Evolutionary conservation across 176 grass and related monocot species (phyloP).

Genomic region (Otatea glauca): DNA sequence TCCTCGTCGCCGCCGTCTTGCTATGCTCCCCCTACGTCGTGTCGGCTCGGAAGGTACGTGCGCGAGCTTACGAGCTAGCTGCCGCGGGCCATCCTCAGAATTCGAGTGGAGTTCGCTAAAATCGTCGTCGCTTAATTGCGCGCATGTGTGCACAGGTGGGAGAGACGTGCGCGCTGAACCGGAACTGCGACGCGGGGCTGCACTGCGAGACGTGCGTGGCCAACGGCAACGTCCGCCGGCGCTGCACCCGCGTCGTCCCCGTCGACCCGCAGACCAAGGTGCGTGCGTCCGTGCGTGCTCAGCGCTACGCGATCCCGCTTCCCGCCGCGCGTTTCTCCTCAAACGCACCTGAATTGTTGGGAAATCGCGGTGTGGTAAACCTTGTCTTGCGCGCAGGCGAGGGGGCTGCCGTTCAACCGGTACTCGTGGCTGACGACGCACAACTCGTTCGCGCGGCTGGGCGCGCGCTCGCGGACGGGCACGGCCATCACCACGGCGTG

Average conservation of each 20-base stretch:
- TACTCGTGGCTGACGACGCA: conserved; percentile 96
- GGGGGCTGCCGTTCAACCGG: conserved; percentile 81
- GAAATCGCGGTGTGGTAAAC: too few relatives aligned
- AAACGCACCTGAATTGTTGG: too few relatives aligned
- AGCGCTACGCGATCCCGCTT: too few relatives aligned
- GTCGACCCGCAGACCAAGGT: conserved; percentile 85
- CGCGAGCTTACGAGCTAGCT: too few relatives aligned
- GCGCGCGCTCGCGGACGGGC: conserved; percentile 55
- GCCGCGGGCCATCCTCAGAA: too few relatives aligned
- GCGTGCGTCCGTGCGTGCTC: conserved; percentile 6
- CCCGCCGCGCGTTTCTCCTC: too few relatives aligned
- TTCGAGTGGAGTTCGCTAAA: too few relatives aligned
- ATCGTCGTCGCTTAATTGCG: too few relatives aligned
- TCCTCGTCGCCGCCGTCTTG: background rate
- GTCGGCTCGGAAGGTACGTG: conserved; percentile 31
- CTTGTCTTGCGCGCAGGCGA: conserved; percentile 23
- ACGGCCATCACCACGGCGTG: conserved; percentile 53
- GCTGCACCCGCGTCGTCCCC: conserved; percentile 78
- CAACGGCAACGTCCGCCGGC: conserved; percentile 58
- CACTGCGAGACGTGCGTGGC: conserved; percentile 93
- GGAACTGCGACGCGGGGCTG: conserved; percentile 80
- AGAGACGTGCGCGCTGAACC: conserved; percentile 51
- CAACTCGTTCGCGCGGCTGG: conserved; percentile 92
- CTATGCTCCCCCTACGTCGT: background rate
- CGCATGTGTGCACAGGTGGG: conserved; percentile 53